phyloP scores from a whole-genome alignment of 768 basidiomycete genomes.

The Mycena vitilis region DNA sequence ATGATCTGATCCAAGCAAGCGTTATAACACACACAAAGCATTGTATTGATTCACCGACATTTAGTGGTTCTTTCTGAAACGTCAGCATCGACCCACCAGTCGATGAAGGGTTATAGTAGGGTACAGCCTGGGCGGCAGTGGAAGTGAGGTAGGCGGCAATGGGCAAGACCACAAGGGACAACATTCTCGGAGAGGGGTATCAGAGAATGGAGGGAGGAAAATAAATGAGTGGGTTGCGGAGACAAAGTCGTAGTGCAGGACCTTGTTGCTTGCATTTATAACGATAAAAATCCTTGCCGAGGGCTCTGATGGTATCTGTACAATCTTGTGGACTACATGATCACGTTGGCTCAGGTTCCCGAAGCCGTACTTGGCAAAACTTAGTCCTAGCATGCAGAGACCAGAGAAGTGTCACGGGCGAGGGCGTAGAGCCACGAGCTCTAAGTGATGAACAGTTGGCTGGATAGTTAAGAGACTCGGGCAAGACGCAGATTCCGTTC shows the following conservation, averaged over 20 bases:
- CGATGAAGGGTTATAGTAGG: conserved; percentile 18
- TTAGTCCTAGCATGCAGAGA: too few species aligned
- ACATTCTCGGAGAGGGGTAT: conserved; percentile 11
- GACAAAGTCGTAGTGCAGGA: too few species aligned
- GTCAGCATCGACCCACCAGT: conserved; percentile 30
- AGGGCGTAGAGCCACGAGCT: too few species aligned
- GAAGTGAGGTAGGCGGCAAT: conserved; percentile 18
- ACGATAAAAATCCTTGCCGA: neutral
- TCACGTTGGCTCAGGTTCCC: too few species aligned
- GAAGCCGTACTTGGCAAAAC: too few species aligned
- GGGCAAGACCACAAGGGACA: conserved; percentile 9
- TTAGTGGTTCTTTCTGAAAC: conserved; percentile 54
- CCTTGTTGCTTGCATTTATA: too few species aligned
- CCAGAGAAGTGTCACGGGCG: too few species aligned
- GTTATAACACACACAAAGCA: neutral
- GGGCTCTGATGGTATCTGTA: conserved; percentile 6
- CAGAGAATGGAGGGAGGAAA: neutral
- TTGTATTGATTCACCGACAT: conserved; percentile 43
- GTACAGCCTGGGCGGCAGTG: conserved; percentile 5
- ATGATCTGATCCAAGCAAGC: conserved; percentile 40
- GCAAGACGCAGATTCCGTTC: too few species aligned
- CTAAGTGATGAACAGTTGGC: too few species aligned
- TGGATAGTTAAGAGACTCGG: too few species aligned
- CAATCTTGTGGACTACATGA: neutral
- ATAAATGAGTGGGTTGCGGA: neutral